These are phyloP conservation scores for Camellia lanceoleosa DNA, from an alignment of 148 eudicot genomes.

Conservation along the genomic window DNA sequence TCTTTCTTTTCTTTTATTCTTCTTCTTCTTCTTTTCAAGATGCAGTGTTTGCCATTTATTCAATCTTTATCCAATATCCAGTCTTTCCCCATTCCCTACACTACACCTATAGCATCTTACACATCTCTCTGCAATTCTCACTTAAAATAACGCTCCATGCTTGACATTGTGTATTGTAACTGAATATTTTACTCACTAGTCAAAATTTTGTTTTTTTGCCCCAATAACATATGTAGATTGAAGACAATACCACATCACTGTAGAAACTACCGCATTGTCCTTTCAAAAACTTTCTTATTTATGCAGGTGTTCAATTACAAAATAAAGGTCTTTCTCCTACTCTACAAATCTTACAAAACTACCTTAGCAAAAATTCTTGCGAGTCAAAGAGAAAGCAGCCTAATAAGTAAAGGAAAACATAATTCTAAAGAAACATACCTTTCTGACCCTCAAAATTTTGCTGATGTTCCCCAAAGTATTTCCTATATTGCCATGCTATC, in stretches of 20 bases:
- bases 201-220: background rate
- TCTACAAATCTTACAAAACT: background rate
- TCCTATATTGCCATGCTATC: slow-evolving; percentile 97
- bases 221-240: too few relatives aligned
- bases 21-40: background rate
- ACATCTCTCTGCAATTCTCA: background rate
- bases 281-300: background rate
- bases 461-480: slow-evolving; percentile 67
- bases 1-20: background rate
- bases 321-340: background rate
- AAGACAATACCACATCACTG: background rate
- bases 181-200: background rate
- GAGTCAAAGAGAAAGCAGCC: background rate
- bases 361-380: background rate
- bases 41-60: background rate
- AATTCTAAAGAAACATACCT: slow-evolving; percentile 39
- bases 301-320: background rate
- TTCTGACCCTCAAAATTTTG: slow-evolving; percentile 35
- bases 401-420: background rate
- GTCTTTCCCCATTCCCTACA: background rate
- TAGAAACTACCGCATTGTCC: background rate
- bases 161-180: background rate
- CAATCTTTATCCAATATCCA: background rate
- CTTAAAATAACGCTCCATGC: background rate
- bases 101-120: background rate